Evolutionary conservation across 108 stramenopile genomes (phyloP).

Genomic region (Pseudonitzschia pungens): DNA sequence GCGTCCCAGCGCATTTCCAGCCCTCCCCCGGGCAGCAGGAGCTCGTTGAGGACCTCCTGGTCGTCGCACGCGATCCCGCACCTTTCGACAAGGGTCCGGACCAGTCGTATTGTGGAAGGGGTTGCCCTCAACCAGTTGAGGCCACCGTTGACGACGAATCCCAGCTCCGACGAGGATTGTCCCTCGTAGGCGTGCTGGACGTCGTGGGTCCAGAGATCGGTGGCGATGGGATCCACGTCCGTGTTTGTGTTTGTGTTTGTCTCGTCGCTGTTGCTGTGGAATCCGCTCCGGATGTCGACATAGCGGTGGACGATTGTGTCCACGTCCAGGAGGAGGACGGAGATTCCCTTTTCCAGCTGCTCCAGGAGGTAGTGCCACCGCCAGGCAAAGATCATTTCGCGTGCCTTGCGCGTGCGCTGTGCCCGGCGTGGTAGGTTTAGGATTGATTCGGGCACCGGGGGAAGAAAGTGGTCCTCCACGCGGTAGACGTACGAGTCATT

Average conservation of each 20-base stretch:
- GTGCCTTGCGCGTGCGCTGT: constrained; percentile 5
- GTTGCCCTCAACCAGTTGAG: constrained; percentile 45
- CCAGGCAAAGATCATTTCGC: constrained; percentile 22
- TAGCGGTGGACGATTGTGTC: constrained; percentile 49
- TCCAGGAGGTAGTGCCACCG: constrained; percentile 38
- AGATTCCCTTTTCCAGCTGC: constrained; percentile 35
- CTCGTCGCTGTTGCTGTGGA: not conserved
- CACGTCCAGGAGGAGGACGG: constrained; percentile 48
- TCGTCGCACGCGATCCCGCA: constrained; percentile 53
- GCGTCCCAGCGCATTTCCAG: constrained; percentile 21
- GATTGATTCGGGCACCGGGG: not conserved
- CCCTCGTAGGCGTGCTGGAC: constrained; percentile 4
- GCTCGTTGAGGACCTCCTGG: constrained; percentile 45
- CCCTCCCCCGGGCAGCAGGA: not conserved
- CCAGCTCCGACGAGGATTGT: constrained; percentile 30
- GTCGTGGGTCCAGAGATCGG: constrained; percentile 12
- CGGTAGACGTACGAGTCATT: not conserved
- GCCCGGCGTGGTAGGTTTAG: too few relatives aligned
- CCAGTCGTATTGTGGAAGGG: constrained; percentile 28
- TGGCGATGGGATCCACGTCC: not conserved
- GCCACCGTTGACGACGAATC: constrained; percentile 53
- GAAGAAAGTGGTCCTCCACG: not conserved
- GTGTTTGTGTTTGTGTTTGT: not conserved
- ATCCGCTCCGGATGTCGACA: not conserved
- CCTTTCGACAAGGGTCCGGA: constrained; percentile 32